Base-by-base conservation (phyloP, 257 asterid genomes). In the Salvia hispanica region DNA sequence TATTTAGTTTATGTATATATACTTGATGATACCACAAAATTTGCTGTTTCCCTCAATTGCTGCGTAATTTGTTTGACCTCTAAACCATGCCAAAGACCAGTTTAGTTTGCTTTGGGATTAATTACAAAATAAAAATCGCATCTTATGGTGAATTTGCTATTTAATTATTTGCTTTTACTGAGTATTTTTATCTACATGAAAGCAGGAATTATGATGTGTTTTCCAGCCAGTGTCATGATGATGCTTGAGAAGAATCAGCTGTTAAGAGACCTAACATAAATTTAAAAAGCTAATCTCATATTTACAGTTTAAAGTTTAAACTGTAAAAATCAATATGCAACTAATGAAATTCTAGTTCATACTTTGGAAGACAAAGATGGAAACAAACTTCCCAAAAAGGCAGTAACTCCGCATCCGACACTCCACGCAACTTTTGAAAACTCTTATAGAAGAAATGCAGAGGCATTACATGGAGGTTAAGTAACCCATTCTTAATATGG, bases 11-110 rank as follows among this genome's bases (percentile, higher is more conserved):
- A n/a, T 21, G 28, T 39, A 16, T 9, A 16, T 9, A 18, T 7
- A 39, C n/a, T 40, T 7, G 11, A 66, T 21, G 43, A 21, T 66
- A 21, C 33, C 34, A 25, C 45, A 28, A 9, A 40, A 12, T 54
- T 31, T 13, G 3, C 15, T 55, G 72, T 39, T 55, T 48, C 64
- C 51, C 28, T 39, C 16, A 53, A 4, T 42, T n/a, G 45, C n/a
- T 28, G 21, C 47, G 55, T 40, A 37, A 69, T 69, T 58, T 18
- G 37, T 39, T 10, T 28, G 4, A 48, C 39, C 33, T 58, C 60
- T 46, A 44, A 58, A 46, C 16, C 37, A 43, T 13, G 46, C 37
- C 31, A 48, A 69, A 37, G 37, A 46, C 14, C 50, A 47, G 31
- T 60, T 47, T 46, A 46, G 34, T 42, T 55, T 14, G 37, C 33